Evolutionary conservation across 2,329 filamentous ascomycete genomes (phyloP), one percentile per base, ranked within the genome.

Genomic region (Orbilia quercus): DNA sequence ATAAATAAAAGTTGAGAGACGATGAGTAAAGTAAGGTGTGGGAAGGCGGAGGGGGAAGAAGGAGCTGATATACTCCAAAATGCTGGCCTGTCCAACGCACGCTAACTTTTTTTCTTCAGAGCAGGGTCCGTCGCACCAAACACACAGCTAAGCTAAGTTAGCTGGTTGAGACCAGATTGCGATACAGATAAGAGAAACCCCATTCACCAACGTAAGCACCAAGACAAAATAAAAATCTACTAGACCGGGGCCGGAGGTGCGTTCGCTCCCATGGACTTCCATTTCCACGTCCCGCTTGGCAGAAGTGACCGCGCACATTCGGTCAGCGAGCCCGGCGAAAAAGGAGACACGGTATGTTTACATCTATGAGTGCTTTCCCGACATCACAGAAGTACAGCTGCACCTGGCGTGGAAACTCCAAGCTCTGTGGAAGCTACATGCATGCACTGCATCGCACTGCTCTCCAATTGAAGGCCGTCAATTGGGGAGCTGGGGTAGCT

Each of bases 31-130:
- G n/a, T n/a, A n/a, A n/a, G 38, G 28, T 48, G 44, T 38, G 31
- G 36, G 22, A 45, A 12, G 11, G 9, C 22, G 58, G 22, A 62
- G 44, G 38, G 44, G 40, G 18, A 59, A 60, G 45, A 40, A 53
- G 63, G 51, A 55, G 64, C 60, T 62, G 64, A 69, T 69, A 69
- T 69, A 67, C 14, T n/a, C n/a, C n/a, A n/a, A n/a, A n/a, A n/a
- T n/a, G n/a, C n/a, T n/a, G n/a, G n/a, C n/a, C 34, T 25, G 1
- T 4, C 51, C 38, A 9, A 22, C 31, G n/a, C n/a, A 14, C 28
- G 31, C 16, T 2, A 1, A 16, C 7, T 55, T 12, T 44, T 11
- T 57, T 57, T 34, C 18, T 34, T n/a, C 18, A 11, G 53, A 9
- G 14, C 38, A 57, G 36, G 38, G 53, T 31, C 28, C 9, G 28